These are phyloP conservation scores for Tolypocladium cylindrosporum DNA, from an alignment of 2,329 filamentous ascomycete species.

Conservation along the genomic window DNA sequence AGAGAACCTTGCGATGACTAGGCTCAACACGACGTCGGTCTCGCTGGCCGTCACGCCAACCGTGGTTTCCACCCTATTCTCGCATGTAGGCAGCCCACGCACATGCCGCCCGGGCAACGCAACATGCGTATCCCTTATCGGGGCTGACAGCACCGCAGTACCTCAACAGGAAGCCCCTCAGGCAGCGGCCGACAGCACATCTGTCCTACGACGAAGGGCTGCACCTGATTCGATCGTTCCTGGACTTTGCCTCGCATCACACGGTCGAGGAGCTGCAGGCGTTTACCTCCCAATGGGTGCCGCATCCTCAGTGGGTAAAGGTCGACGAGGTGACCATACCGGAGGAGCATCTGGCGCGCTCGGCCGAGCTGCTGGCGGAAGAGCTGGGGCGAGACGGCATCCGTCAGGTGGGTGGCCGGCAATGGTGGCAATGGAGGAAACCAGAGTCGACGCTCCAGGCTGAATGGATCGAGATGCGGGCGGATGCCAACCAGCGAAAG, in stretches of 20 bases:
- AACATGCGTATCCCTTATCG: not conserved
- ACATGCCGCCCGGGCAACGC: not conserved
- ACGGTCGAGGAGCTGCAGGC: constrained; percentile 88
- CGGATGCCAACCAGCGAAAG: constrained; percentile 60
- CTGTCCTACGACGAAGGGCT: constrained; percentile 93
- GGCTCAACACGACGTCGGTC: constrained; percentile 71
- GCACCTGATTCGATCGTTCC: constrained; percentile 75
- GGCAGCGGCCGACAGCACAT: constrained; percentile 75
- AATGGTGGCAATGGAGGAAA: constrained; percentile 85
- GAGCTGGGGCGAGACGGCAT: constrained; percentile 74
- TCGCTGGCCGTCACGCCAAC: constrained; percentile 78
- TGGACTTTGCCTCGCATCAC: constrained; percentile 76
- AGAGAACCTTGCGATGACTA: constrained; percentile 25
- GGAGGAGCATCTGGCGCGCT: constrained; percentile 48
- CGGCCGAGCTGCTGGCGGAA: constrained; percentile 56
- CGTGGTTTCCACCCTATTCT: constrained; percentile 75
- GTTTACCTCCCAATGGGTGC: constrained; percentile 88
- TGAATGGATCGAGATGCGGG: constrained; percentile 95
- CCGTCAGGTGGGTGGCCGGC: constrained; percentile 64
- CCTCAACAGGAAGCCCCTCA: constrained; percentile 64
- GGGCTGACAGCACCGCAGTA: constrained; percentile 43
- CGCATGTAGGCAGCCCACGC: constrained; percentile 53
- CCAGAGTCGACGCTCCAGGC: constrained; percentile 58
- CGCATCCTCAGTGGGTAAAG: constrained; percentile 79
- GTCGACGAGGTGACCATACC: constrained; percentile 61